Base-by-base conservation (phyloP, 2,329 filamentous ascomycete genomes). In the Lecanicillium sp. region DNA sequence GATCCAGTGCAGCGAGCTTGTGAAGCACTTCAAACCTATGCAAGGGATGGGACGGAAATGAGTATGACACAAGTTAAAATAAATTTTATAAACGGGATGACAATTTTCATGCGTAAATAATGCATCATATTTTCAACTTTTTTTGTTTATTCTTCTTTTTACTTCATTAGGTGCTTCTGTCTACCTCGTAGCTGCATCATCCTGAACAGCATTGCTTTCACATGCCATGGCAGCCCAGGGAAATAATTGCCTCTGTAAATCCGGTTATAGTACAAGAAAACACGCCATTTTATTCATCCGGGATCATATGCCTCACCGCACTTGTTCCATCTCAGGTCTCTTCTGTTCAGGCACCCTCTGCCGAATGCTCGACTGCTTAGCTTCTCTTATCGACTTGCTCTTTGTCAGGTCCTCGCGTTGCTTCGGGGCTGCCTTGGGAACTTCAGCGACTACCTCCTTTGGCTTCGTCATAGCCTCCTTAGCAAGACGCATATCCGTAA, bases 401-500 rank as follows among this genome's bases (percentile, higher is more conserved):
- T 60, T 62, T 45, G 44, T 29, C 47, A 50, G 25, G 56, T 51
- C 42, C 56, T 57, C 41, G 50, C 43, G 46, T 52, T 53, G 9
- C 29, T 20, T 19, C 11, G 32, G 17, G 4, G 11, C 15, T 9
- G 34, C 13, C 15, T 27, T 28, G 9, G 19, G 31, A 27, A 61
- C 55, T 4, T 49, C 46, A 17, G 45, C 44, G 38, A 31, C 42
- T 11, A 25, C 11, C 11, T 25, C 22, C 39, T 44, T 36, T 13
- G 50, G 45, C 43, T 52, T 57, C 12, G 50, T 55, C n/a, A 66
- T 62, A 11, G 80, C 81, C 54, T 87, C 81, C 56, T 73, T 81
- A 4, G 87, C 89, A 41, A 83, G 64, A 49, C 81, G 72, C 49
- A 95, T 68, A 51, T 96, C 89, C 40, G 72, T 71, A 44, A 73